Conservation (phyloP, 108 stramenopile species). For the Pseudonitzschia pungens region DNA sequence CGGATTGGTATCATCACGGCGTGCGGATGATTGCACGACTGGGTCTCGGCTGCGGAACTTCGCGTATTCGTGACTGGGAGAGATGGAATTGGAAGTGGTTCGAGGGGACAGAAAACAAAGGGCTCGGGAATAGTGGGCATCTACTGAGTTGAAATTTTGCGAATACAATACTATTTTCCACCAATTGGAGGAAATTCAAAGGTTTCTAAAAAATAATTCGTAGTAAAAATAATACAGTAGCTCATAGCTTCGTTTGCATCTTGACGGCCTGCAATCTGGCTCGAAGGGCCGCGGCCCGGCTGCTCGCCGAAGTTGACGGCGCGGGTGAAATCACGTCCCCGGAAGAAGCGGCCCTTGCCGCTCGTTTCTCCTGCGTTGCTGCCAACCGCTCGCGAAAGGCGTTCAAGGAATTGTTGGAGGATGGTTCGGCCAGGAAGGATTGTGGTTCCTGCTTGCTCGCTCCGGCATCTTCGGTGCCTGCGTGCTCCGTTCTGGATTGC, state of each 20-base stretch:
- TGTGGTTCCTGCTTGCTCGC: not conserved
- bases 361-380: constrained; percentile 42
- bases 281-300: constrained; percentile 59
- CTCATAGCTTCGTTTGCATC: constrained; percentile 21
- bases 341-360: not conserved
- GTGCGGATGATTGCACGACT: too few species aligned
- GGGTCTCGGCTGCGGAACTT: too few species aligned
- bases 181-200: too few species aligned
- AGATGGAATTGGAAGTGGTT: too few species aligned
- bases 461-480: constrained; percentile 13
- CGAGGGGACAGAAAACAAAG: too few species aligned
- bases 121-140: too few species aligned
- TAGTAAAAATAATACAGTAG: not conserved
- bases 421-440: not conserved
- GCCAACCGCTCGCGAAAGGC: constrained; percentile 51
- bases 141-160: too few species aligned
- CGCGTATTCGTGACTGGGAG: too few species aligned
- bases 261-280: constrained; percentile 58
- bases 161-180: too few species aligned
- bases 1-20: too few species aligned
- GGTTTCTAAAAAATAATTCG: too few species aligned
- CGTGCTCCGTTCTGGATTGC: constrained; percentile 48
- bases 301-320: constrained; percentile 14
- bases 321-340: not conserved
- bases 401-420: constrained; percentile 7